Base-by-base conservation (phyloP, 179 eudicot genomes). In the Beta lomatogona region DNA sequence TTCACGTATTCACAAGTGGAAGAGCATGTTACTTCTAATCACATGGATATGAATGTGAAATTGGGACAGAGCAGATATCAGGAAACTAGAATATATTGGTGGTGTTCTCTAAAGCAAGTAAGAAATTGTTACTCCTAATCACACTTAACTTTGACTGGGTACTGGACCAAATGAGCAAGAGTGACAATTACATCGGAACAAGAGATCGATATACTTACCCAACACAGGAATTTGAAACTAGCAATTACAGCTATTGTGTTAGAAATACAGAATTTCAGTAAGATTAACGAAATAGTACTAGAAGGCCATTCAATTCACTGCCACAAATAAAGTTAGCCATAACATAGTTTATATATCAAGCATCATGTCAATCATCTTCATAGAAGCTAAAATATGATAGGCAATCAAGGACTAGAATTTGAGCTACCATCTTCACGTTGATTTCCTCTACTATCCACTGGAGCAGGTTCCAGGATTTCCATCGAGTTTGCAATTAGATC, bases 401-500 rank as follows among this genome's bases (percentile, higher is more conserved):
- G 77, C 36, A 84, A 72, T 28, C 44, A 72, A 16, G 58, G 67
- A 3, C 52, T 78, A 69, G 14, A 52, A 45, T 15, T 16, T 25
- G 46, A 21, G 55, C 76, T 88, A 97, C 99, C 99, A 84, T 96
- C 94, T 87, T 96, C 94, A 28, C 97, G 94, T 80, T 88, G 91
- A 83, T 90, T 91, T 77, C 98, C 99, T 54, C 84, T 83, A 54
- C 91, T 88, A 84, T 94, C 97, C 31, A 90, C 78, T 25, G 94
- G 91, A 82, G 88, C 89, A 76, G 99, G 99, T 82, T 96, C 99
- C 83, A 96, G 84, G 73, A 96, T 96, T 79, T 92, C 85, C 99
- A 96, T 96, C 50, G 99, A 93, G 77, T 96, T 96, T 25, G 98
- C 91, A 78, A 94, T 85, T 48, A 96, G 86, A 88, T 96, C 98